Base-by-base conservation (phyloP, 2,329 filamentous ascomycete genomes). In the Colletotrichum tabaci region DNA sequence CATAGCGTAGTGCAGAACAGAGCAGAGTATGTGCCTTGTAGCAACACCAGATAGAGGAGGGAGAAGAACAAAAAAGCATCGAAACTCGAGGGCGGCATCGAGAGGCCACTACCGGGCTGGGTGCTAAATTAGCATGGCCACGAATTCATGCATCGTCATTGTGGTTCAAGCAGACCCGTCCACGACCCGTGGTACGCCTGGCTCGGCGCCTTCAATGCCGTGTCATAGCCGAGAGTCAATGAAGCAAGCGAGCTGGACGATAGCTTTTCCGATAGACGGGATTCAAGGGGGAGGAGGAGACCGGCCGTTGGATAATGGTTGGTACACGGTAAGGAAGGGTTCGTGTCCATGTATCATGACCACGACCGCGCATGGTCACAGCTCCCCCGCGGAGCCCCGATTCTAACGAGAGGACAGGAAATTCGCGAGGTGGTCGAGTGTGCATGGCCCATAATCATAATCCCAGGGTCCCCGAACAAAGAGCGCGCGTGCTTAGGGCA, bases 101-200 rank as follows among this genome's bases (percentile, higher is more conserved):
- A 77, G 76, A 80, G 79, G 52, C 35, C 15, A 35, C 68, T 47
- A 58, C 55, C n/a, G 30, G 50, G 57, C 77, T 79, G 79, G 79
- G 76, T 77, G 80, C 79, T 77, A 76, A 79, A 77, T 79, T 79
- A 79, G 77, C 79, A 81, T 79, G 78, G 80, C 82, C 82, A 85
- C 83, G 82, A 83, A 83, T 80, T 80, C 82, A 80, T 86, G 84
- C 84, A 85, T 84, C 78, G 80, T 77, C 76, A 44, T 65, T 64
- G 53, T 49, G 52, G 52, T 18, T 79, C 77, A 77, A 79, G 79
- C 79, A 80, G 75, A 77, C 77, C 26, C 77, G n/a, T 49, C 12
- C 18, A 47, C 26, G 30, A 77, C 62, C 73, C 71, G 57, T 67
- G 74, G 74, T 73, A 74, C 72, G 75, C 75, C 72, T 74, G 75